Percentiles rank a stretch among this genome's conserved stretches.
Evolutionary conservation across 805 yeast species (phyloP).

Genomic region (Cyberlindnera mrakii): DNA sequence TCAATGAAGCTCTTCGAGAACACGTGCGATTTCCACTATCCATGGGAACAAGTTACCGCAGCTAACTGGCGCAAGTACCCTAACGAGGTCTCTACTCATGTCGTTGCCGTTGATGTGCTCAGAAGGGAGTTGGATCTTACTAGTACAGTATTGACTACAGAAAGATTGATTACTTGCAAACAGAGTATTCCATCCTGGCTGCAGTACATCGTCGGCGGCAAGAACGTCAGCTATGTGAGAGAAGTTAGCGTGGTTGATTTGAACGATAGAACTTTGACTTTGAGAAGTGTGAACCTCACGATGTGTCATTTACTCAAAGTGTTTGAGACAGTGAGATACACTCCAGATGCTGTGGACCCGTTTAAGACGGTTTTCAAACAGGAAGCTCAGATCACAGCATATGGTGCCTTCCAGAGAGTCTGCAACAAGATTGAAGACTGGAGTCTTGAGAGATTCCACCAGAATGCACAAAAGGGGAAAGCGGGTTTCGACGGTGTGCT

Average conservation of each 20-base stretch:
- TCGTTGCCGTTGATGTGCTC: slow-evolving; percentile 85
- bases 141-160: slow-evolving; percentile 60
- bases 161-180: slow-evolving; percentile 81
- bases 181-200: slow-evolving; percentile 88
- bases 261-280: slow-evolving; percentile 50
- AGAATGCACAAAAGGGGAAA: slow-evolving; percentile 80
- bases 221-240: slow-evolving; percentile 71
- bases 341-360: slow-evolving; percentile 57
- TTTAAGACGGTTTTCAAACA: slow-evolving; percentile 63
- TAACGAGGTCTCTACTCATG: slow-evolving; percentile 89
- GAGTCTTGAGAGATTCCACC: slow-evolving; percentile 83
- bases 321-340: slow-evolving; percentile 79
- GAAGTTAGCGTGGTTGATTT: slow-evolving; percentile 86
- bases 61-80: slow-evolving; percentile 98
- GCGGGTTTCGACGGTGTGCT: slow-evolving; percentile 81
- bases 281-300: slow-evolving; percentile 86
- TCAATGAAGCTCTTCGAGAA: slow-evolving; percentile 76
- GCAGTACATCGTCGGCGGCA: slow-evolving; percentile 62
- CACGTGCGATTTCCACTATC: slow-evolving; percentile 64
- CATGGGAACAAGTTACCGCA: slow-evolving; percentile 93
- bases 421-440: slow-evolving; percentile 88
- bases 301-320: slow-evolving; percentile 72
- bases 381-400: slow-evolving; percentile 85
- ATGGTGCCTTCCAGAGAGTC: slow-evolving; percentile 59
- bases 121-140: slow-evolving; percentile 58